Conservation (phyloP, 2,329 filamentous ascomycete species). For the Hypoxylon sp. region DNA sequence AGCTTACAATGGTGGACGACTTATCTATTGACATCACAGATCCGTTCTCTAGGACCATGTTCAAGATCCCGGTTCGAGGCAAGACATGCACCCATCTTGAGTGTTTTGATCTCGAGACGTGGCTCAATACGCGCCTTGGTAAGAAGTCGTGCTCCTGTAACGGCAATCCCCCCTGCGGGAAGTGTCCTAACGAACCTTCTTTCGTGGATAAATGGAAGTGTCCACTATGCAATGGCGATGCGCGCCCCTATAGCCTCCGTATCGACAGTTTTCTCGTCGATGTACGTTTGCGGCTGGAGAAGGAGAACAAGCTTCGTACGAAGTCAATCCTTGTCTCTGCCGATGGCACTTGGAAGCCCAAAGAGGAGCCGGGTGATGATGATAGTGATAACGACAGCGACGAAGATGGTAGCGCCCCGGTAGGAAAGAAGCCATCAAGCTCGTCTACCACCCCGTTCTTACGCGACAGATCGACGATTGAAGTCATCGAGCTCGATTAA, state of each 20-base stretch:
- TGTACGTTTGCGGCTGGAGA: constrained; percentile 70
- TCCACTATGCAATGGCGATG: constrained; percentile 84
- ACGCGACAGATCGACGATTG: constrained; percentile 29
- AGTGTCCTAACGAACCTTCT: constrained; percentile 64
- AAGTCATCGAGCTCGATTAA: constrained; percentile 49
- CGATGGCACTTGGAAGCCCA: constrained; percentile 75
- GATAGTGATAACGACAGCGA: constrained; percentile 55
- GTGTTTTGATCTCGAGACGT: constrained; percentile 91
- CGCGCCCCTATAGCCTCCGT: constrained; percentile 78
- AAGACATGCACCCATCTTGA: constrained; percentile 81
- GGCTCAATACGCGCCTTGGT: constrained; percentile 76
- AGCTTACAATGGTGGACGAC: constrained; percentile 71
- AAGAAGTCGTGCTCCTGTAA: constrained; percentile 59
- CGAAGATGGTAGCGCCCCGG: constrained; percentile 41
- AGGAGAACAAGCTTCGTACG: constrained; percentile 63
- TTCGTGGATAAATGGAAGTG: constrained; percentile 85
- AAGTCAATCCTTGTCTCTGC: constrained; percentile 74
- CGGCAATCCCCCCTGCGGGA: constrained; percentile 56
- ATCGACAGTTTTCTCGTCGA: constrained; percentile 81
- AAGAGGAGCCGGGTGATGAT: constrained; percentile 54
- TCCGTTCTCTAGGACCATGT: constrained; percentile 76
- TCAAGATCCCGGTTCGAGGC: constrained; percentile 80
- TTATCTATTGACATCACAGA: constrained; percentile 76
- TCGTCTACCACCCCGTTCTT: constrained; percentile 34
- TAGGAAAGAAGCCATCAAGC: constrained; percentile 22